phyloP scores from a whole-genome alignment of 2,329 filamentous ascomycete genomes.

The Fusarium nelsonii region DNA sequence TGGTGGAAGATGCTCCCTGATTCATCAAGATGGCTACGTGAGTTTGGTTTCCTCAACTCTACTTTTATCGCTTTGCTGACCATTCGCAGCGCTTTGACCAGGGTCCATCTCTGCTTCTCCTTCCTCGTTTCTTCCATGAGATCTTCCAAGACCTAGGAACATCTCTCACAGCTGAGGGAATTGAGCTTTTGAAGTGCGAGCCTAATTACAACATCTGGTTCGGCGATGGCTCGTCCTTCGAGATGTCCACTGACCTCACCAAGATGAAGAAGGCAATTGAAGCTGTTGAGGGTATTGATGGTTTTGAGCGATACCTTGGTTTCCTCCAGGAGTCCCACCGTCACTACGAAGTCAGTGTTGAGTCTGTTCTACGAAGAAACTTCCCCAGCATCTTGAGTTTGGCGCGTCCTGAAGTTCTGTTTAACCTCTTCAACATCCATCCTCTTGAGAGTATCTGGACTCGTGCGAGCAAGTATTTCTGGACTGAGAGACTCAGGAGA shows the following conservation, averaged over 20 bases:
- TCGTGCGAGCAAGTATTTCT: slow-evolving; percentile 75
- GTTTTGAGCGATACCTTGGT: slow-evolving; percentile 75
- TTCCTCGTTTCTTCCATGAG: slow-evolving; percentile 77
- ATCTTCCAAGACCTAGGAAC: slow-evolving; percentile 77
- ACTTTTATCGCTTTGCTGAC: neutral
- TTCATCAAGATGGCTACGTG: slow-evolving; percentile 66
- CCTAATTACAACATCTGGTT: slow-evolving; percentile 84
- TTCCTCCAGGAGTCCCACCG: slow-evolving; percentile 76
- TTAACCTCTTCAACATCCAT: slow-evolving; percentile 71
- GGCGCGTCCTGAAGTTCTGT: slow-evolving; percentile 68
- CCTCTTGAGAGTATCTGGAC: slow-evolving; percentile 78
- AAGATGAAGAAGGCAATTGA: slow-evolving; percentile 79
- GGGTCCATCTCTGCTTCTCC: slow-evolving; percentile 78
- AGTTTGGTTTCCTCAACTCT: neutral
- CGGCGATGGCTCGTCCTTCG: slow-evolving; percentile 72
- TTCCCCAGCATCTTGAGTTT: slow-evolving; percentile 72
- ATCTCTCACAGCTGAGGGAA: slow-evolving; percentile 72
- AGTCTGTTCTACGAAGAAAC: slow-evolving; percentile 75
- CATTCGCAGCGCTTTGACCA: slow-evolving; percentile 74
- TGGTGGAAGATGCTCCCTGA: slow-evolving; percentile 77
- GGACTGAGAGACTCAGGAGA: slow-evolving; percentile 74
- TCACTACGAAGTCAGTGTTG: slow-evolving; percentile 77
- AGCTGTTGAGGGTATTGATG: slow-evolving; percentile 77
- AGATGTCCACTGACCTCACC: slow-evolving; percentile 75
- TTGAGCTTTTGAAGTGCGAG: slow-evolving; percentile 77